phyloP scores from a whole-genome alignment of 2,329 filamentous ascomycete genomes.

The Colletotrichum cereale region DNA sequence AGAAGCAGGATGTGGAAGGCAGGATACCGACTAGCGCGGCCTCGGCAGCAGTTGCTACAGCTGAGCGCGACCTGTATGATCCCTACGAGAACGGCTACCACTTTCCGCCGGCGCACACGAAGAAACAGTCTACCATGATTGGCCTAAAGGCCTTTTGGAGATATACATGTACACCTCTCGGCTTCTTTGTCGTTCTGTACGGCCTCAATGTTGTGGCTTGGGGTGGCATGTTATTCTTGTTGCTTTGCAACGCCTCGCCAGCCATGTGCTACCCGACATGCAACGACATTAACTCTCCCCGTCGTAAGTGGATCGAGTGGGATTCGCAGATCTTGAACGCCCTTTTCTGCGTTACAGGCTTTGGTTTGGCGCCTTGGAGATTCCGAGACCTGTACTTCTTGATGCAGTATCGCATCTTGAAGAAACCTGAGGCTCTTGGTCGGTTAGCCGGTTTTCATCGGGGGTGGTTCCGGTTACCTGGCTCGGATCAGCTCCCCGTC shows the following conservation, averaged over 20 bases:
- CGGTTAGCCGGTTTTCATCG: conserved; percentile 80
- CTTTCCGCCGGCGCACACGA: conserved; percentile 72
- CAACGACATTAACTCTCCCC: conserved; percentile 79
- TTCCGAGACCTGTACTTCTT: conserved; percentile 84
- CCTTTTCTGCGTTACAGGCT: conserved; percentile 88
- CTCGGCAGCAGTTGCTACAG: conserved; percentile 21
- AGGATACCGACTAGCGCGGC: conserved; percentile 34
- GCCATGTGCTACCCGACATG: conserved; percentile 80
- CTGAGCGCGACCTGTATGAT: conserved; percentile 32
- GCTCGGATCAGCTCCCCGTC: conserved; percentile 70
- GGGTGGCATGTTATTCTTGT: conserved; percentile 91
- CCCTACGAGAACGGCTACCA: conserved; percentile 71
- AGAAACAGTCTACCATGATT: conserved; percentile 69
- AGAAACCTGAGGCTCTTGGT: conserved; percentile 69
- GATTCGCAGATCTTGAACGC: conserved; percentile 87
- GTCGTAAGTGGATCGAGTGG: conserved; percentile 87
- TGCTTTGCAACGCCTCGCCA: conserved; percentile 81
- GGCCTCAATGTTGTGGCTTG: conserved; percentile 87
- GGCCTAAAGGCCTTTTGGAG: conserved; percentile 74
- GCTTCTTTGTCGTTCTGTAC: conserved; percentile 83
- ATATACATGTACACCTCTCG: conserved; percentile 80
- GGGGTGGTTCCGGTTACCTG: conserved; percentile 80
- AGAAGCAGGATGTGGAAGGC: conserved; percentile 19
- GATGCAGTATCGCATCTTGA: conserved; percentile 70
- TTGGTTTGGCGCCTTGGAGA: conserved; percentile 87